Percentiles rank a stretch among this genome's conserved stretches.
Evolutionary conservation across 2,329 filamentous ascomycete species (phyloP).

Genomic region (Aureobasidium sp.): DNA sequence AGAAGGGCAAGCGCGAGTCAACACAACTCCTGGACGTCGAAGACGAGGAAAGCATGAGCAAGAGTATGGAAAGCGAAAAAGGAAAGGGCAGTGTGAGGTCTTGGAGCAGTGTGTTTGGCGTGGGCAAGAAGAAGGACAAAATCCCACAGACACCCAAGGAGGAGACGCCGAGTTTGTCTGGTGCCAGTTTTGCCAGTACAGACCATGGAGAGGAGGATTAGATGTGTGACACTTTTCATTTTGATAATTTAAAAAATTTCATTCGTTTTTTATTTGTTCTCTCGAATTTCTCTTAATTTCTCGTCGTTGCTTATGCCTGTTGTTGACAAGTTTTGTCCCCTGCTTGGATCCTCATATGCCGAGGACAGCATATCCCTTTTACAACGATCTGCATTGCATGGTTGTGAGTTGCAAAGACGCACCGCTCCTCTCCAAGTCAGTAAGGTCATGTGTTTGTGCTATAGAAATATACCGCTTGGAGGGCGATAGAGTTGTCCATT

Average conservation of each 20-base stretch:
- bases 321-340: too few species aligned
- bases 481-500: not conserved
- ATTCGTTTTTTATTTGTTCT: not conserved
- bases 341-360: too few species aligned
- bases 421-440: too few species aligned
- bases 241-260: not conserved
- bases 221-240: not conserved
- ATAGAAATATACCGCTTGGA: not conserved
- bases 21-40: slow-evolving; percentile 26
- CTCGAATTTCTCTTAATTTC: not conserved
- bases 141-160: slow-evolving; percentile 39
- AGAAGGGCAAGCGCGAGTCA: slow-evolving; percentile 19
- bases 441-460: too few species aligned
- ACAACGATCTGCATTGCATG: too few species aligned
- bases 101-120: slow-evolving; percentile 40
- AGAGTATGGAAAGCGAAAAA: slow-evolving; percentile 28
- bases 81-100: slow-evolving; percentile 33
- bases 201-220: slow-evolving; percentile 3
- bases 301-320: not conserved
- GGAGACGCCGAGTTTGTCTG: slow-evolving; percentile 41
- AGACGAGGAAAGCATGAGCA: slow-evolving; percentile 29
- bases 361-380: too few species aligned
- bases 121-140: slow-evolving; percentile 24
- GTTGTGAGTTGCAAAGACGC: too few species aligned
- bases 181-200: slow-evolving; percentile 35